Percentiles rank a stretch among this genome's conserved stretches.
Evolutionary conservation across 2,329 filamentous ascomycete genomes (phyloP).

Genomic region (Blumeria graminis): DNA sequence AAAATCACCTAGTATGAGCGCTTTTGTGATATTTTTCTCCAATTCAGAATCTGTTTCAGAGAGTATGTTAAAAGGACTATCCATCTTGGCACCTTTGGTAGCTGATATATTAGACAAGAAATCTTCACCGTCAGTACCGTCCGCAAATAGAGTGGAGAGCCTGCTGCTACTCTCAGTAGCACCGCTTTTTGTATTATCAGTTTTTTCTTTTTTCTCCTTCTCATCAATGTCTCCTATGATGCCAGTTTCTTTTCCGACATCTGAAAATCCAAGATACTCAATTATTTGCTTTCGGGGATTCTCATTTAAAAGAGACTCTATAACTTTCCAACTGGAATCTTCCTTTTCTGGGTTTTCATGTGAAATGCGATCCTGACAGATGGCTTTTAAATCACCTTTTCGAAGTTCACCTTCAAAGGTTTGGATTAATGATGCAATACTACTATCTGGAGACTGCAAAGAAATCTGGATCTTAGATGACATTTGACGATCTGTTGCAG

Average conservation of each 20-base stretch:
- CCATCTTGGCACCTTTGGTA: conserved; percentile 76
- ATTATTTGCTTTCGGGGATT: conserved; percentile 72
- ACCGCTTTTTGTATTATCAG: conserved; percentile 18
- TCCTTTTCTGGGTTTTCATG: conserved; percentile 66
- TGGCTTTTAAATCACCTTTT: conserved; percentile 48
- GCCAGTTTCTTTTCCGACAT: conserved; percentile 19
- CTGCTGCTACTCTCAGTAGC: conserved; percentile 29
- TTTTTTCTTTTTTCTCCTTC: conserved; percentile 20
- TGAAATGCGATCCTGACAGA: conserved; percentile 59
- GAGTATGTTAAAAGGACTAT: conserved; percentile 82
- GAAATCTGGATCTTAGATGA: conserved; percentile 64
- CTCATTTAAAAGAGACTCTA: conserved; percentile 64
- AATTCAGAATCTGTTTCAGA: conserved; percentile 60
- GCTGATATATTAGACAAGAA: conserved; percentile 70
- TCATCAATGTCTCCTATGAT: conserved; percentile 15
- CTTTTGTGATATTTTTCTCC: conserved; percentile 68
- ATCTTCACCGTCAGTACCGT: conserved; percentile 50
- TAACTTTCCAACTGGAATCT: conserved; percentile 87
- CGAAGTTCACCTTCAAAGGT: conserved; percentile 67
- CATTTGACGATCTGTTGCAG: conserved; percentile 35
- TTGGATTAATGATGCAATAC: conserved; percentile 61
- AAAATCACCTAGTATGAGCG: conserved; percentile 77
- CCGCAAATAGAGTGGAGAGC: conserved; percentile 58
- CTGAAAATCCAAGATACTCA: conserved; percentile 67
- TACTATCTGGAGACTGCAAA: conserved; percentile 69